These are phyloP conservation scores for Camelina neglecta DNA, from an alignment of 345 rosid species.

Conservation along the genomic window DNA sequence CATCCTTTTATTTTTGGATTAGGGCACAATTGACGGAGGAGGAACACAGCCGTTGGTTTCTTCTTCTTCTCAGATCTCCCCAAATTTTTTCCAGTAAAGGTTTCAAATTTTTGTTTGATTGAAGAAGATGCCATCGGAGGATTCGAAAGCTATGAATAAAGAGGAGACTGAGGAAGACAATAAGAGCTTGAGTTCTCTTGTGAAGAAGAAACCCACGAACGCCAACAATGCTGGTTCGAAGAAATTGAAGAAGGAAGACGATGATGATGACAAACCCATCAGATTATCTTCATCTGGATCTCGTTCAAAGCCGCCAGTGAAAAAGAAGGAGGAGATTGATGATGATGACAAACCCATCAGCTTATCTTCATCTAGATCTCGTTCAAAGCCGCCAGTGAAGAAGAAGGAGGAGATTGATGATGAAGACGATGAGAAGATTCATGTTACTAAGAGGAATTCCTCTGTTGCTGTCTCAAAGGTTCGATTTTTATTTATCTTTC, in stretches of 20 bases:
- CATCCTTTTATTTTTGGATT: constrained; percentile 13
- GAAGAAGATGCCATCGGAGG: constrained; percentile 68
- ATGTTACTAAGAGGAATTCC: constrained; percentile 49
- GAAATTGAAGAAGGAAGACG: constrained; percentile 49
- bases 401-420: constrained; percentile 19
- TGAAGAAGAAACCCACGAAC: constrained; percentile 54
- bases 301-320: constrained; percentile 31
- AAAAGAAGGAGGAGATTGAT: background rate
- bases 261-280: constrained; percentile 45
- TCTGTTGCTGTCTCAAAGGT: constrained; percentile 59
- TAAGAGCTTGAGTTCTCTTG: constrained; percentile 59
- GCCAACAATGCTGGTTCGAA: constrained; percentile 48
- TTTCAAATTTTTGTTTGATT: constrained; percentile 9
- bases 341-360: constrained; percentile 46
- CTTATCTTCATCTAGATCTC: constrained; percentile 40
- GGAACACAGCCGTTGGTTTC: constrained; percentile 13
- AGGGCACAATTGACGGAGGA: constrained; percentile 37
- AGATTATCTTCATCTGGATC: constrained; percentile 40
- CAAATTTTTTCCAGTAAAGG: background rate
- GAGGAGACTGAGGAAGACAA: constrained; percentile 45
- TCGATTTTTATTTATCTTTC: background rate
- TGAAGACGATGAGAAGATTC: constrained; percentile 46
- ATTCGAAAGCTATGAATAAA: constrained; percentile 51
- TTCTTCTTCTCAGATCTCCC: constrained; percentile 19
- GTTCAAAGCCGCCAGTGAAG: constrained; percentile 26